phyloP scores from a whole-genome alignment of 257 asterid genomes.

The Leptodermis oblonga region DNA sequence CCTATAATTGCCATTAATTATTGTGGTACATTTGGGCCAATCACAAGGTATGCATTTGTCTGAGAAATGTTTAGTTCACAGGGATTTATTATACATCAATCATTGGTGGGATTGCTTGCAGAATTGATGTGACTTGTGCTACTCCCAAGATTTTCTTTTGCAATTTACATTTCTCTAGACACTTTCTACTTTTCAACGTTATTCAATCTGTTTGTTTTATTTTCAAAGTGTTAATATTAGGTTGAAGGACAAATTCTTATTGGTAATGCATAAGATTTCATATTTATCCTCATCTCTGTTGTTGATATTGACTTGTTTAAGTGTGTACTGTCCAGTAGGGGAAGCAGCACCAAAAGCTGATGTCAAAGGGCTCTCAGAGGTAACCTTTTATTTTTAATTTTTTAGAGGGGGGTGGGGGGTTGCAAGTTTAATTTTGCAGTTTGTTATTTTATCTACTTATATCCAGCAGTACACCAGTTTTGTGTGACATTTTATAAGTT shows the following conservation, averaged over 20 bases:
- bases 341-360: slow-evolving; percentile 41
- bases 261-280: neutral
- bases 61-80: neutral
- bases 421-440: slow-evolving; percentile 9
- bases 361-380: slow-evolving; percentile 50
- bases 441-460: slow-evolving; percentile 1
- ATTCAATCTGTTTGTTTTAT: neutral
- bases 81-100: neutral
- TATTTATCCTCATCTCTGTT: neutral
- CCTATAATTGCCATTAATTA: neutral
- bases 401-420: too few species aligned
- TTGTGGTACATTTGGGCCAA: neutral
- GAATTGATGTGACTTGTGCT: neutral
- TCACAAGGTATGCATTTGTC: neutral
- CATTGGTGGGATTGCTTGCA: neutral
- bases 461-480: neutral
- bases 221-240: neutral
- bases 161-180: neutral
- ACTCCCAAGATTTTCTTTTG: neutral
- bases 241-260: neutral
- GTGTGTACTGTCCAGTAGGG: slow-evolving; percentile 35
- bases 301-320: neutral
- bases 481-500: neutral
- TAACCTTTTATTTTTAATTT: slow-evolving; percentile 21
- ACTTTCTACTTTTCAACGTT: neutral